These are phyloP conservation scores for Thermoascus crustaceus DNA, from an alignment of 2,329 filamentous ascomycete genomes.

Conservation along the genomic window DNA sequence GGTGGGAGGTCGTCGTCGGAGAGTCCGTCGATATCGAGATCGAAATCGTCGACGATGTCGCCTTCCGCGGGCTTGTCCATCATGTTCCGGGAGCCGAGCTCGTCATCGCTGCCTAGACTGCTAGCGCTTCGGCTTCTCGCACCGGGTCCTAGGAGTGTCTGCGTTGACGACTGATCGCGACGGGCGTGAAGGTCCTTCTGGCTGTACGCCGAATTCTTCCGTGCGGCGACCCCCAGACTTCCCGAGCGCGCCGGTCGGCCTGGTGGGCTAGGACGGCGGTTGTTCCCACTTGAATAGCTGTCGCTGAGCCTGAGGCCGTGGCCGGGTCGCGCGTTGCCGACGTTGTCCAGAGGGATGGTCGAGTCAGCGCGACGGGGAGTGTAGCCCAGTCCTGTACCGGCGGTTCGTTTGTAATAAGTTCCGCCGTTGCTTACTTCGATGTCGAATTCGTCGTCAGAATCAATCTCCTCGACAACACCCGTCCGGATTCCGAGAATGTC, in stretches of 20 bases:
- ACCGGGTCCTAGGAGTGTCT: conserved; percentile 43
- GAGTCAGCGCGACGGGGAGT: conserved; percentile 57
- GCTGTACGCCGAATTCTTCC: conserved; percentile 46
- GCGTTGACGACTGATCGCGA: conserved; percentile 34
- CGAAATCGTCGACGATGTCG: conserved; percentile 27
- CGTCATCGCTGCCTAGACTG: conserved; percentile 39
- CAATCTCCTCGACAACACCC: conserved; percentile 91
- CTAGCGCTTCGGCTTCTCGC: conserved; percentile 37
- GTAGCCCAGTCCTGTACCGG: conserved; percentile 63
- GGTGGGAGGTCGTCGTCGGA: conserved; percentile 55
- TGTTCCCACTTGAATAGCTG: conserved; percentile 53
- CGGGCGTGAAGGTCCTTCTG: conserved; percentile 38
- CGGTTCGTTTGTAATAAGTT: conserved; percentile 72
- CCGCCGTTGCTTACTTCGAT: conserved; percentile 70
- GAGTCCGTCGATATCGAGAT: conserved; percentile 31
- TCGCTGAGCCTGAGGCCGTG: conserved; percentile 22
- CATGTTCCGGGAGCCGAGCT: conserved; percentile 36
- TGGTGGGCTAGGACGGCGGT: conserved; percentile 44
- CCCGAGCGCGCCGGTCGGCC: conserved; percentile 22
- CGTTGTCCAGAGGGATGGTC: conserved; percentile 47
- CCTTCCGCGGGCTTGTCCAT: conserved; percentile 27
- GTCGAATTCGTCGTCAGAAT: conserved; percentile 97
- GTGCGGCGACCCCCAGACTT: conserved; percentile 31
- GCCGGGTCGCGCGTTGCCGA: conserved; percentile 33
- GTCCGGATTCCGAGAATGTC: conserved; percentile 96